Conservation (phyloP, 176 grass and related monocot genomes). For the sorghum (Sorghum bicolor) region Sorghum_bicolor_NCBIv3 NC_012872.2:60146501-60147000, state of each 20-base stretch:
- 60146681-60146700: too few species aligned
- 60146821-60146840: background rate
- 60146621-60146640: background rate
- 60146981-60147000: background rate
- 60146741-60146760: too few species aligned
- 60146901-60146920: constrained; percentile 49
- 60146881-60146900: constrained; percentile 43
- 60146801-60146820: background rate
- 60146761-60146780: too few species aligned
- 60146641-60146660: background rate
- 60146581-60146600: background rate
- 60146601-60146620: background rate
- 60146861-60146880: background rate
- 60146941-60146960: constrained; percentile 47
- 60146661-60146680: too few species aligned
- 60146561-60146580: background rate
- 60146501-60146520: background rate
- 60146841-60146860: background rate
- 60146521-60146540: background rate
- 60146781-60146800: background rate
- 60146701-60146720: too few species aligned
- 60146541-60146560: background rate
- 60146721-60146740: too few species aligned
- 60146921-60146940: constrained; percentile 31
- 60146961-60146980: constrained; percentile 31